These are phyloP conservation scores for Cystofilobasidium bisporidii DNA, from an alignment of 768 basidiomycete genomes.

Conservation along the genomic window DNA sequence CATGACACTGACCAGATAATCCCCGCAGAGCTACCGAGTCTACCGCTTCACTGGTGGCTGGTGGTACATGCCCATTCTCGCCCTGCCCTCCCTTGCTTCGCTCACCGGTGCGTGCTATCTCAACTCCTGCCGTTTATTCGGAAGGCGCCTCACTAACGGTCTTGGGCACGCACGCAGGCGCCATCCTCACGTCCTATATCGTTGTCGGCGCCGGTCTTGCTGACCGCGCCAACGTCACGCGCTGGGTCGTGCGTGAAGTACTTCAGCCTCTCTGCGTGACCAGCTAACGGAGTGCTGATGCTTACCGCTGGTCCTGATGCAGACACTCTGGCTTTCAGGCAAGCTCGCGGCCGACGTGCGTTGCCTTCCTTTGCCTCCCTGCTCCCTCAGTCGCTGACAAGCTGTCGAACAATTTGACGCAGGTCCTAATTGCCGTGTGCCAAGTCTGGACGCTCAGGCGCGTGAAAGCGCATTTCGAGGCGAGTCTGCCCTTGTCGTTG, in stretches of 20 bases:
- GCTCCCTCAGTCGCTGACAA: not conserved
- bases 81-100: not conserved
- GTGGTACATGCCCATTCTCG: not conserved
- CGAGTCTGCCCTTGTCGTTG: not conserved
- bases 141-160: too few species aligned
- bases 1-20: not conserved
- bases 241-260: not conserved
- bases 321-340: not conserved
- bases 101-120: not conserved
- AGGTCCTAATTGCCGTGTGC: not conserved
- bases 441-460: not conserved
- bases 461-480: not conserved
- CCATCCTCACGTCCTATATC: not conserved
- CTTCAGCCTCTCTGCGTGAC: not conserved
- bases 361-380: not conserved
- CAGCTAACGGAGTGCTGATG: too few species aligned
- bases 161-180: not conserved
- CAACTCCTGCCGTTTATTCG: not conserved
- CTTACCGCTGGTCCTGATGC: not conserved
- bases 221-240: not conserved
- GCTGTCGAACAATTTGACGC: not conserved
- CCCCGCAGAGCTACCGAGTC: not conserved
- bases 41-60: not conserved
- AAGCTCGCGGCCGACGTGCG: not conserved
- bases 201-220: not conserved